Conservation (phyloP, 2,329 filamentous ascomycete species). For the Thelonectria discophora region DNA sequence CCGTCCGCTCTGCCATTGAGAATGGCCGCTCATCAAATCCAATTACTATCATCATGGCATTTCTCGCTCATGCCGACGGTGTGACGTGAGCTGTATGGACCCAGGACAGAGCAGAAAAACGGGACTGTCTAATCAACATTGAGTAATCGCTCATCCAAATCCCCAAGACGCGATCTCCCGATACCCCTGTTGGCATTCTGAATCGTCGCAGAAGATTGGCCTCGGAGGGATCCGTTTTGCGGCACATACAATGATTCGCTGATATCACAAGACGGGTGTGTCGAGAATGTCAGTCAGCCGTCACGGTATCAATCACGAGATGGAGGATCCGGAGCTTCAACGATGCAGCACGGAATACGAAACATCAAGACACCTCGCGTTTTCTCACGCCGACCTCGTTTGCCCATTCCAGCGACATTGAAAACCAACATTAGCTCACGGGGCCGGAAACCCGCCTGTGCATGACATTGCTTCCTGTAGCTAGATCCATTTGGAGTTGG, state of each 20-base stretch:
- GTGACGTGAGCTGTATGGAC: background rate
- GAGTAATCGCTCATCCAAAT: constrained; percentile 16
- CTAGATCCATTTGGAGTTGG: background rate
- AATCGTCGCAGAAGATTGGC: constrained; percentile 17
- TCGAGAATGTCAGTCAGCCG: constrained; percentile 15
- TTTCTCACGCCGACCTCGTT: background rate
- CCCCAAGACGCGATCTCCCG: constrained; percentile 16
- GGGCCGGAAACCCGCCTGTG: background rate
- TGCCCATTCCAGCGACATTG: background rate
- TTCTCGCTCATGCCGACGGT: background rate
- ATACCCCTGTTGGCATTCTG: constrained; percentile 4
- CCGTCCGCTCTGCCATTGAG: background rate
- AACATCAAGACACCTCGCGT: background rate
- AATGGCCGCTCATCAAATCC: constrained; percentile 6
- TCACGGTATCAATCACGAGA: background rate
- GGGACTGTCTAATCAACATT: constrained; percentile 14
- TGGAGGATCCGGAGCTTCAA: no score
- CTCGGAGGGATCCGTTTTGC: constrained; percentile 16
- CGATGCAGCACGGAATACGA: no score
- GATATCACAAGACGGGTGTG: constrained; percentile 9
- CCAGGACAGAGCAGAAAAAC: background rate
- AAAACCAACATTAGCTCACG: constrained; percentile 8
- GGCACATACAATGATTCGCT: constrained; percentile 14
- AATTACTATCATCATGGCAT: constrained; percentile 1
- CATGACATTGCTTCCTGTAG: constrained; percentile 6